Base-by-base conservation (phyloP, 805 yeast species). In the Schwanniomyces polymorphus region DNA sequence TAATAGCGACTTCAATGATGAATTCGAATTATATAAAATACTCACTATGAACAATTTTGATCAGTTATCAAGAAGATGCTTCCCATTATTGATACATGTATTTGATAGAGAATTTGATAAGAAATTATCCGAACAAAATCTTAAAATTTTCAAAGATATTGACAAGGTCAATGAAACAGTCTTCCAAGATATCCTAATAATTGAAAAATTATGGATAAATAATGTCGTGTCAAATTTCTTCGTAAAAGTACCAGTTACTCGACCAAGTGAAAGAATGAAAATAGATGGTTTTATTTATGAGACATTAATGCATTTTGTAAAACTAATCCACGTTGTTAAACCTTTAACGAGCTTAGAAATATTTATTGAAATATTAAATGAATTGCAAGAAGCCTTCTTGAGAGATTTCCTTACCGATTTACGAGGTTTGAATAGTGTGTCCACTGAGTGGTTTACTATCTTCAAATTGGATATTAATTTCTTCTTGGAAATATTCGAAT, bases 21-120 rank as follows among this genome's bases (percentile, higher is more conserved):
- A 59, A 25, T 57, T 58, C 26, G 67, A 67, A 23, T 56, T 62
- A 8, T 73, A 58, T 59, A 73, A 73, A 50, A 62, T 73, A 1
- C 57, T 73, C 43, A 69, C 76, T 4, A 73, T 73, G 76, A 73
- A 73, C 54, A 73, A 73, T 51, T 67, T 71, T 46, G 74, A 72
- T 34, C 63, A 60, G 34, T 56, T 73, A 14, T 65, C 70, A 1
- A 57, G 65, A 37, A 46, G 48, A 4, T 54, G 65, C 1, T 69
- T 63, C 48, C 76, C 76, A 1, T 48, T 48, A 23, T 53, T 73
- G 37, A 61, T 71, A 21, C 43, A 50, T 5, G 61, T 57, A 33
- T 73, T 68, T 46, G 78, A 73, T 50, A 48, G 47, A 41, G 49
- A 67, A 12, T 73, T 66, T 47, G 65, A 63, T 17, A 71, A 71